These are phyloP conservation scores for Pinus albicaulis DNA, from an alignment of 75 land plant species.

Conservation along the genomic window DNA sequence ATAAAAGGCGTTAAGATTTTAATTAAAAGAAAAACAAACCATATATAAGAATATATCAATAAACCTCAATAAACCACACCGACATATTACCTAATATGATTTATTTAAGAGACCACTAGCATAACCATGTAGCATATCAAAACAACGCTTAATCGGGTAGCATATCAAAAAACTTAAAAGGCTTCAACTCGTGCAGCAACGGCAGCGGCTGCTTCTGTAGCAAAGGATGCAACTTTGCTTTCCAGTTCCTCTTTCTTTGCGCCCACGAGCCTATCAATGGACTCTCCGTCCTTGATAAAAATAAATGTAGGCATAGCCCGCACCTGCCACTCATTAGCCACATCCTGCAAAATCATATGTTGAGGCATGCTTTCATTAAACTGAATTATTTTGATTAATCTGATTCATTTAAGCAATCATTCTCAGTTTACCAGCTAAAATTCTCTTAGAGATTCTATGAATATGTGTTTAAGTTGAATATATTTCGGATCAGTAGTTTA, in stretches of 20 bases:
- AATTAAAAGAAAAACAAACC: too few relatives aligned
- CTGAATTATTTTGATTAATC: neutral
- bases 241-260: conserved; percentile 61
- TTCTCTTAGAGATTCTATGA: neutral
- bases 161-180: neutral
- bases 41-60: too few relatives aligned
- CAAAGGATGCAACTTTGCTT: conserved; percentile 7
- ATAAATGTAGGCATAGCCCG: conserved; percentile 74
- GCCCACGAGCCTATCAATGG: conserved; percentile 57
- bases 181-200: neutral
- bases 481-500: too few relatives aligned
- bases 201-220: neutral
- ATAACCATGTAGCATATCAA: neutral
- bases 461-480: neutral
- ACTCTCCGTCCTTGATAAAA: conserved; percentile 47
- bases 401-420: neutral
- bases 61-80: too few relatives aligned
- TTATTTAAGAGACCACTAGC: neutral
- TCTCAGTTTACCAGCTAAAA: neutral
- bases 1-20: too few relatives aligned
- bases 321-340: conserved; percentile 45
- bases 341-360: neutral
- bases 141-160: neutral
- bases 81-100: too few relatives aligned
- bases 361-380: neutral